phyloP scores from a whole-genome alignment of 192 early-diverging fungal genomes.

The Rhizoclosmatium globosum region DNA sequence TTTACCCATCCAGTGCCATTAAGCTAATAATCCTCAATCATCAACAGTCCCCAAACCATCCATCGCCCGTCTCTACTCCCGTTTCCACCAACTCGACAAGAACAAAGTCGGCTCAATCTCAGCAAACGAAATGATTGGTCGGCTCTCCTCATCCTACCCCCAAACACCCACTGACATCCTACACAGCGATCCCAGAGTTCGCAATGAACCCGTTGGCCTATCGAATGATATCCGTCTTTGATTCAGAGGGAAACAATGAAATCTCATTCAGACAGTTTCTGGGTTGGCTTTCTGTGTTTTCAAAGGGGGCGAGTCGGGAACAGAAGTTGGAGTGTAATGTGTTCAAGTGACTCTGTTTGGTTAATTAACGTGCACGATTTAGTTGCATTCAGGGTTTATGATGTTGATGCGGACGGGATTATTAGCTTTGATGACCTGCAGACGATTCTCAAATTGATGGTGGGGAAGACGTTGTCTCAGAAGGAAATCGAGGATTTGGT shows the following conservation, averaged over 20 bases:
- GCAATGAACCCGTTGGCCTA: conserved; percentile 59
- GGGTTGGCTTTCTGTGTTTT: conserved; percentile 42
- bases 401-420: conserved; percentile 57
- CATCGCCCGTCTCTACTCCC: conserved; percentile 52
- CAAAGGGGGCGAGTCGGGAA: conserved; percentile 48
- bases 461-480: conserved; percentile 47
- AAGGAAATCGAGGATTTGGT: conserved; percentile 52
- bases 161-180: no score
- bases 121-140: conserved; percentile 46
- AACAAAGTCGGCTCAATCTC: conserved; percentile 50
- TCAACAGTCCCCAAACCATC: conserved; percentile 40
- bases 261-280: conserved; percentile 56
- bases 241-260: conserved; percentile 46
- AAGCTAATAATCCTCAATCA: not conserved
- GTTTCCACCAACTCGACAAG: conserved; percentile 59
- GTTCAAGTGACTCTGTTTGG: not conserved
- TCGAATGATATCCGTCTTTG: conserved; percentile 53
- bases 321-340: conserved; percentile 56
- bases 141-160: no score
- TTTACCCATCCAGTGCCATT: not conserved
- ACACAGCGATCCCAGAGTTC: conserved; percentile 53
- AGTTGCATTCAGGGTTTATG: conserved; percentile 66
- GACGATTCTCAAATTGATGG: conserved; percentile 52
- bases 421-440: conserved; percentile 53
- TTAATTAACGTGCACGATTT: not conserved